Evolutionary conservation across 1,284 basidiomycete genomes (phyloP).

Genomic region (Leccinum pallidistipes): DNA sequence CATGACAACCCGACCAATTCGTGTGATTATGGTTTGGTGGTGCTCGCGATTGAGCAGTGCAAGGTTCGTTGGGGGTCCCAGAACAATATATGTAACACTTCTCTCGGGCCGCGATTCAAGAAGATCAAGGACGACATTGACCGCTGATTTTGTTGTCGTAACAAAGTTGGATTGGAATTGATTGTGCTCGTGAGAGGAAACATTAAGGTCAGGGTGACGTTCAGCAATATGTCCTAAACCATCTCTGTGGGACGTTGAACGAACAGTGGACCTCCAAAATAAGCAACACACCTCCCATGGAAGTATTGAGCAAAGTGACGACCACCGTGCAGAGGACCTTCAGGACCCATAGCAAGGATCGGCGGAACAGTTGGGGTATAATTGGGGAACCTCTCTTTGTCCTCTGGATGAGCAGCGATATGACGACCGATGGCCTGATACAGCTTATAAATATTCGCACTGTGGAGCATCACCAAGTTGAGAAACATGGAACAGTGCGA

Average conservation of each 20-base stretch:
- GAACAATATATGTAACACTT: slow-evolving; percentile 79
- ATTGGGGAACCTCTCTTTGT: slow-evolving; percentile 61
- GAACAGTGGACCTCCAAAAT: slow-evolving; percentile 16
- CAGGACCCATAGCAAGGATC: slow-evolving; percentile 66
- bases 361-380: slow-evolving; percentile 51
- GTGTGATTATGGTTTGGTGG: slow-evolving; percentile 53
- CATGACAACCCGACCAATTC: slow-evolving; percentile 73
- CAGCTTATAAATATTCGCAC: slow-evolving; percentile 76
- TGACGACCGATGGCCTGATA: slow-evolving; percentile 74
- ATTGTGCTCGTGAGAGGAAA: slow-evolving; percentile 28
- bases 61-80: slow-evolving; percentile 90
- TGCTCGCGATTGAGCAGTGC: slow-evolving; percentile 67
- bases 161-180: slow-evolving; percentile 45
- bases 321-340: slow-evolving; percentile 76
- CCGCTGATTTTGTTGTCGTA: slow-evolving; percentile 49
- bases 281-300: slow-evolving; percentile 59
- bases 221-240: slow-evolving; percentile 75
- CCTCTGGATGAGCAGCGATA: slow-evolving; percentile 56
- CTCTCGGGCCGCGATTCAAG: slow-evolving; percentile 58
- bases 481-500: not conserved
- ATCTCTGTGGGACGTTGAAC: slow-evolving; percentile 50
- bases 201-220: slow-evolving; percentile 73
- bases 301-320: slow-evolving; percentile 87
- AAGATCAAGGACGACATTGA: slow-evolving; percentile 69
- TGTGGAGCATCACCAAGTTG: slow-evolving; percentile 33